These are phyloP conservation scores for Thalassiosira livingstoniorum DNA, from an alignment of 352 stramenopile species.

Conservation along the genomic window DNA sequence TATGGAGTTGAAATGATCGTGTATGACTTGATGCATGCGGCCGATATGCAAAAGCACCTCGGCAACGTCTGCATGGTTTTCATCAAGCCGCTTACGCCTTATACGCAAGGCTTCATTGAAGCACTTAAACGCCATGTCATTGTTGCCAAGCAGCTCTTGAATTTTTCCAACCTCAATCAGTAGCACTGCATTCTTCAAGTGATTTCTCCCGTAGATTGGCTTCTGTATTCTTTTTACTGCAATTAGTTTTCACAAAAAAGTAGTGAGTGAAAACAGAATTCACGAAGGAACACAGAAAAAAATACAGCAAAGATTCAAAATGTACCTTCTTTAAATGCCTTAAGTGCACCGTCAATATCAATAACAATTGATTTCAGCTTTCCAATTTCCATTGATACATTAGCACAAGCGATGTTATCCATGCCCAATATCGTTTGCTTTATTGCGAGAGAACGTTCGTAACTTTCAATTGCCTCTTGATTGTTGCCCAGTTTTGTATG, in stretches of 20 bases:
- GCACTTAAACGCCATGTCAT: slow-evolving; percentile 59
- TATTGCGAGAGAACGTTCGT: slow-evolving; percentile 59
- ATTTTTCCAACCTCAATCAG: slow-evolving; percentile 65
- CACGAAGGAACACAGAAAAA: slow-evolving; percentile 2
- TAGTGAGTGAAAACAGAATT: not conserved
- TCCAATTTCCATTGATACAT: slow-evolving; percentile 65
- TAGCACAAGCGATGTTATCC: slow-evolving; percentile 47
- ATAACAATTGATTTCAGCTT: slow-evolving; percentile 51
- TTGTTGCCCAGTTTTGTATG: slow-evolving; percentile 43
- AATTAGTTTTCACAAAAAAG: not conserved
- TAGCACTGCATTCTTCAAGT: slow-evolving; percentile 67
- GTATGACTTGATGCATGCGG: slow-evolving; percentile 31
- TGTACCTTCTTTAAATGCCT: slow-evolving; percentile 67
- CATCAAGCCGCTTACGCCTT: slow-evolving; percentile 40
- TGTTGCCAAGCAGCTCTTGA: slow-evolving; percentile 53
- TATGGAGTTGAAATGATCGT: slow-evolving; percentile 50
- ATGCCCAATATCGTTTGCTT: slow-evolving; percentile 42
- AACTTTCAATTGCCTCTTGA: slow-evolving; percentile 44
- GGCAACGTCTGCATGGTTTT: slow-evolving; percentile 49
- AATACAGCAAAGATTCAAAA: not conserved
- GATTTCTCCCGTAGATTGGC: slow-evolving; percentile 52
- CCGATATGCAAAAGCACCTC: slow-evolving; percentile 52
- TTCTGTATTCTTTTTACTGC: slow-evolving; percentile 71
- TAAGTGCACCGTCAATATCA: slow-evolving; percentile 55
- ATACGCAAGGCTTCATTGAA: slow-evolving; percentile 63